phyloP scores from a whole-genome alignment of 2,329 filamentous ascomycete genomes.

The Setomelanomma holmii region DNA sequence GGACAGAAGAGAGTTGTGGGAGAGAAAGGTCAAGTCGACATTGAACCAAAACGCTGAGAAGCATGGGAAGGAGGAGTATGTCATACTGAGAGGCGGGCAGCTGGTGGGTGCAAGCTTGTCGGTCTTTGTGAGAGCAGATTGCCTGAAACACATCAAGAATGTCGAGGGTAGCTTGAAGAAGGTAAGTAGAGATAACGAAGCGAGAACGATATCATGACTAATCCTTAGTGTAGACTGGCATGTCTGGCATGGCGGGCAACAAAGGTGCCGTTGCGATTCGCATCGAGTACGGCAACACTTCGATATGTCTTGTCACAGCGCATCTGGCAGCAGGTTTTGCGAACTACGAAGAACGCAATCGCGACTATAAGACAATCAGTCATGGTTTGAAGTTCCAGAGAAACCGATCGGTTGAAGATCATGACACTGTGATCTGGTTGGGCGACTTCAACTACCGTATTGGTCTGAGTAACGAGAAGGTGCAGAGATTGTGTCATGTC shows the following conservation, averaged over 20 bases:
- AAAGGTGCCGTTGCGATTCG: conserved; percentile 97
- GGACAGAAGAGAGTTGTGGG: conserved; percentile 83
- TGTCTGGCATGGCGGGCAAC: conserved; percentile 97
- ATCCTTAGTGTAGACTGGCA: conserved; percentile 67
- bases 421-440: conserved; percentile 87
- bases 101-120: conserved; percentile 92
- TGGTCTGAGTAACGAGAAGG: conserved; percentile 78
- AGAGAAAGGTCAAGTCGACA: conserved; percentile 77
- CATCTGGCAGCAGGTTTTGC: conserved; percentile 95
- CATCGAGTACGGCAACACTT: conserved; percentile 91
- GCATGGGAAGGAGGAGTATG: conserved; percentile 77
- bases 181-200: conserved; percentile 42
- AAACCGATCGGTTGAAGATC: conserved; percentile 89
- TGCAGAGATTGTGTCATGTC: conserved; percentile 74
- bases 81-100: conserved; percentile 88
- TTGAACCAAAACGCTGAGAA: conserved; percentile 75
- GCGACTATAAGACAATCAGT: conserved; percentile 89
- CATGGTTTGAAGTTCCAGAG: conserved; percentile 88
- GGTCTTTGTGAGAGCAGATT: conserved; percentile 84
- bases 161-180: conserved; percentile 97
- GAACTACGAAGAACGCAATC: conserved; percentile 95
- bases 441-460: conserved; percentile 99
- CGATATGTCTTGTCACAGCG: conserved; percentile 93
- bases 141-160: conserved; percentile 85
- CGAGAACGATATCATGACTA: conserved; percentile 6